Evolutionary conservation across 2,329 filamentous ascomycete species (phyloP).

Genomic region (Lachnellula willkommii): DNA sequence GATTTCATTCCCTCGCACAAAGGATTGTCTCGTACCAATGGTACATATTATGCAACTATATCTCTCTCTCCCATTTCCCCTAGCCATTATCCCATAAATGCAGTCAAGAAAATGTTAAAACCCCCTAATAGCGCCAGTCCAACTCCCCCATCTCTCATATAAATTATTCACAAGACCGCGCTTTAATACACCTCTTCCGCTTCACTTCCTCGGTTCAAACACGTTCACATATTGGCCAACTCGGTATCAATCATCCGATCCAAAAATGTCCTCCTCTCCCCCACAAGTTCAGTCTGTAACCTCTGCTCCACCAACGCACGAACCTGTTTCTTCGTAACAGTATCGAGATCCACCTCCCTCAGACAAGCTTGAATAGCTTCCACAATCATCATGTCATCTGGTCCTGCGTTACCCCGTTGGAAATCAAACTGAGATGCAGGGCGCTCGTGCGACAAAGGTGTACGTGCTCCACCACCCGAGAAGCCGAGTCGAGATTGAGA

Average conservation of each 20-base stretch:
- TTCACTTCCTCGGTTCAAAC: not conserved
- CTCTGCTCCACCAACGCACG: slow-evolving; percentile 87
- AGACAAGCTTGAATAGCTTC: slow-evolving; percentile 81
- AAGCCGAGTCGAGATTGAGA: slow-evolving; percentile 31
- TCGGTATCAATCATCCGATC: slow-evolving; percentile 91
- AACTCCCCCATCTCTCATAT: not conserved
- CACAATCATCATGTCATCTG: slow-evolving; percentile 73
- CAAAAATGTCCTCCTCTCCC: slow-evolving; percentile 83
- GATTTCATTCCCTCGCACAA: not conserved
- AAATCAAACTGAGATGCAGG: slow-evolving; percentile 57
- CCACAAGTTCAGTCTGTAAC: slow-evolving; percentile 79
- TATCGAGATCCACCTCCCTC: slow-evolving; percentile 85
- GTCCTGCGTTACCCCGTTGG: slow-evolving; percentile 53
- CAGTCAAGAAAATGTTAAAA: not conserved
- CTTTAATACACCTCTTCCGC: slow-evolving; percentile 1
- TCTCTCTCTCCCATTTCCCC: not conserved
- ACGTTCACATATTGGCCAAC: slow-evolving; percentile 78
- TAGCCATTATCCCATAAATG: not conserved
- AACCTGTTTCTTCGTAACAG: slow-evolving; percentile 97
- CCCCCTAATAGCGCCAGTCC: not conserved
- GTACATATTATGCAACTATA: not conserved
- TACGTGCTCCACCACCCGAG: slow-evolving; percentile 43
- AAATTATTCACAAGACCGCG: not conserved
- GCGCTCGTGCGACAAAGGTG: slow-evolving; percentile 41
- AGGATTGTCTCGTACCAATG: not conserved